Base-by-base conservation (phyloP, 164 flowering plant species). In the Paratinospora sagittata region DNA sequence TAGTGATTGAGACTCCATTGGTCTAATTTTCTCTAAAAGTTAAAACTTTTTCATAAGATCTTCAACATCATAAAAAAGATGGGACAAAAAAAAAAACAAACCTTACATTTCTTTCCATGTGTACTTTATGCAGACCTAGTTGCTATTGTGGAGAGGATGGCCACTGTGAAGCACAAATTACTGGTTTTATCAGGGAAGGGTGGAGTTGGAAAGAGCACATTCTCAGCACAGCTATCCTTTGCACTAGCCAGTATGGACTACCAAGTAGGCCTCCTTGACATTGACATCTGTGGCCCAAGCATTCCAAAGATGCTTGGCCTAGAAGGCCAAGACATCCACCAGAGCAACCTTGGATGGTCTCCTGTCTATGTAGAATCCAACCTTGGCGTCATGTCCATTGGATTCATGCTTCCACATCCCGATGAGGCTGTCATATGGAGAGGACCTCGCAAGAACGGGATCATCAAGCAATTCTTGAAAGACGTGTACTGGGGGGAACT, bases 341-440 rank as follows among this genome's bases (percentile, higher is more conserved):
- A 90, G 74, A 93, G 98, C 78, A 89, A 88, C 80, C 89, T 90
- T 49, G 98, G 97, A 14, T 92, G 97, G 97, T 88, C 95, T 61
- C 97, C 97, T 27, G 88, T 90, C 33, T 92, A 89, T 73, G 91
- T 92, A 0, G 97, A 92, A 70, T 83, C 92, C 55, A 94, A 93
- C 79, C 97, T 94, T 21, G 98, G 95, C 23, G 98, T 94, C 47
- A 94, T 92, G 97, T 92, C 97, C 1, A 90, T 94, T 39, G 97
- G 97, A 0, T 90, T 94, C 87, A 85, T 92, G 92, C 91, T 94
- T 14, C 90, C 91, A 27, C 23, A 89, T 76, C 92, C 93, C 8
- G 98, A 92, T 73, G 95, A 92, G 45, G 98, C 98, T 63, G 89
- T 94, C 68, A 90, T 94, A 58, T 94, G 98, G 98, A 80, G 97